These are phyloP conservation scores for Boletus huronensis DNA, from an alignment of 768 basidiomycete genomes.

Conservation along the genomic window DNA sequence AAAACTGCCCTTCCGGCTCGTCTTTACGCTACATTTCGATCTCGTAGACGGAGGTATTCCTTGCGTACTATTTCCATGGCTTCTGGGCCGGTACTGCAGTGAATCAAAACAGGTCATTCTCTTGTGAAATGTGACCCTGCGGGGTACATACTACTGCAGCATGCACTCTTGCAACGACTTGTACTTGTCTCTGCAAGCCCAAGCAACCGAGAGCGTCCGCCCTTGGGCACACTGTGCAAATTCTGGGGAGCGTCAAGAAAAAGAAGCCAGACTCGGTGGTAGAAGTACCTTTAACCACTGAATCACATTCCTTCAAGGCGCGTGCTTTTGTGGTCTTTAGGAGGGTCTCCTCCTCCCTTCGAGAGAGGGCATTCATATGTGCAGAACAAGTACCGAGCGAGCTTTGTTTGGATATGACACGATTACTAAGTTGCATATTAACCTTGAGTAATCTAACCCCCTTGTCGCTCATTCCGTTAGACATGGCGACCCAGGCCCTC, in stretches of 20 bases:
- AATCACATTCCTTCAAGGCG: slow-evolving; percentile 77
- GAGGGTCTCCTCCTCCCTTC: slow-evolving; percentile 84
- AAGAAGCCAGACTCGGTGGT: neutral
- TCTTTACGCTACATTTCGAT: slow-evolving; percentile 22
- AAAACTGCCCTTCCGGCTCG: neutral
- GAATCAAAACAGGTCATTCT: neutral
- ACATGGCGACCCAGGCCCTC: slow-evolving; percentile 14
- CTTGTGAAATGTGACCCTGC: neutral
- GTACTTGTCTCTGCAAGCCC: slow-evolving; percentile 74
- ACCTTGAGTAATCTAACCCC: neutral
- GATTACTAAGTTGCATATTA: slow-evolving; percentile 9
- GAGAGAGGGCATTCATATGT: slow-evolving; percentile 88
- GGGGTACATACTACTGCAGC: slow-evolving; percentile 62
- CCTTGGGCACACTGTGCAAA: slow-evolving; percentile 84
- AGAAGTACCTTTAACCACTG: slow-evolving; percentile 59
- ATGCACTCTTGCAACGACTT: slow-evolving; percentile 75
- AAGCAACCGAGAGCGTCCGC: slow-evolving; percentile 78
- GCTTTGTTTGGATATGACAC: neutral
- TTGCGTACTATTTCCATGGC: slow-evolving; percentile 68
- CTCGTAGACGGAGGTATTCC: slow-evolving; percentile 70
- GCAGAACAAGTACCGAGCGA: slow-evolving; percentile 6
- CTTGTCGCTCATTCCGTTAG: neutral
- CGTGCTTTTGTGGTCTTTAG: slow-evolving; percentile 76
- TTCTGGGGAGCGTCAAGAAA: slow-evolving; percentile 40
- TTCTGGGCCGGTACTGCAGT: slow-evolving; percentile 62